Percentiles rank a stretch among this genome's conserved stretches.
Conservation (phyloP, 495 filamentous ascomycete species). For the Tuber borchii region DNA sequence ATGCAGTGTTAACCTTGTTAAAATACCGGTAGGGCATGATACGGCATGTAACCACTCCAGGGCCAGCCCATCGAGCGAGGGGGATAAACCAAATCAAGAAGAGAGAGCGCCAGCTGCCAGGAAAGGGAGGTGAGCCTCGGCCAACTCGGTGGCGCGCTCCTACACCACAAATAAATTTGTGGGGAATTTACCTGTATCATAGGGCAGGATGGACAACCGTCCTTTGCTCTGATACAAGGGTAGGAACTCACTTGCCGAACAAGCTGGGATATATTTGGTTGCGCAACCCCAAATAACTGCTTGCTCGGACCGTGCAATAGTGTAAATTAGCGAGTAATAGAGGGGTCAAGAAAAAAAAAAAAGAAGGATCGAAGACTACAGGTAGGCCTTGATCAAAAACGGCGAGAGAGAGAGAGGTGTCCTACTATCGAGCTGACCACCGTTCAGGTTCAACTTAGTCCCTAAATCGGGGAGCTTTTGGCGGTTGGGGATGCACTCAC, state of each 20-base stretch:
- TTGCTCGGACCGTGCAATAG: neutral
- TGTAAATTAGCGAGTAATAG: neutral
- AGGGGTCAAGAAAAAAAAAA: too few species aligned
- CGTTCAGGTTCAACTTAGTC: neutral
- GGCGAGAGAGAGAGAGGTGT: neutral
- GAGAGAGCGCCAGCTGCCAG: neutral
- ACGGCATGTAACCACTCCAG: neutral
- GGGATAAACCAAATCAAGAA: neutral
- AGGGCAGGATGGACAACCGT: neutral
- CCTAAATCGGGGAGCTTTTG: neutral
- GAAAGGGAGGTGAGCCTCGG: neutral
- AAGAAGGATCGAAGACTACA: neutral
- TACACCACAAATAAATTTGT: neutral
- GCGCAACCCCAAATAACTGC: neutral
- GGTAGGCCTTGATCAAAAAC: neutral
- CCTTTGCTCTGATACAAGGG: neutral
- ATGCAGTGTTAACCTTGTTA: neutral
- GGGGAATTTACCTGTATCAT: neutral
- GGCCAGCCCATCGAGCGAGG: neutral
- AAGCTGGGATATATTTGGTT: neutral
- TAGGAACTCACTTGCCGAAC: neutral
- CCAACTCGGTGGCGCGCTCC: neutral
- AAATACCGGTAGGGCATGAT: neutral
- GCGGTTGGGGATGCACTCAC: neutral
- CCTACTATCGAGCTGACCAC: neutral